phyloP scores from a whole-genome alignment of 2,329 filamentous ascomycete species.

The Penicillium griseofulvum region DNA sequence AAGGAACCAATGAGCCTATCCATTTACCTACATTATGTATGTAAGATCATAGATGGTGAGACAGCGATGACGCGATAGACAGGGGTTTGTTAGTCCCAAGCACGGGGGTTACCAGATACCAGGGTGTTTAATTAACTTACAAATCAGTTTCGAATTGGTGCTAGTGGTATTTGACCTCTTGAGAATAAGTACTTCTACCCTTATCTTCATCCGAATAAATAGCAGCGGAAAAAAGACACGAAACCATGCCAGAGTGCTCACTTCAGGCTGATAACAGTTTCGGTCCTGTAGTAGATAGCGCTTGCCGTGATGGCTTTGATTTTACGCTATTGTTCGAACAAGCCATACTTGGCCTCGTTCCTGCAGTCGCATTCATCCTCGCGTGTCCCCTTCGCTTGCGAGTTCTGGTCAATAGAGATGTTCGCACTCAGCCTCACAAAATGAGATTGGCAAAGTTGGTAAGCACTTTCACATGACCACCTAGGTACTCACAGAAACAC shows the following conservation, averaged over 20 bases:
- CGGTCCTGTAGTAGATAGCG: background rate
- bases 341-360: background rate
- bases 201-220: no score
- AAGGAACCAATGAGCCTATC: no score
- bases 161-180: no score
- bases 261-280: background rate
- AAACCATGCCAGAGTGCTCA: background rate
- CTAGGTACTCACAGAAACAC: background rate
- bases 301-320: background rate
- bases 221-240: background rate
- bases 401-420: background rate
- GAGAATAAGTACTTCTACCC: no score
- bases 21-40: no score
- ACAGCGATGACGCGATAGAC: no score
- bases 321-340: background rate
- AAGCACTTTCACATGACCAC: background rate
- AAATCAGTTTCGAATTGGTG: no score
- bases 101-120: no score
- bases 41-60: no score
- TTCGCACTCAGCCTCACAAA: background rate
- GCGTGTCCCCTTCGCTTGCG: background rate
- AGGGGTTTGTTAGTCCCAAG: no score
- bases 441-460: background rate
- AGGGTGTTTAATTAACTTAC: no score
- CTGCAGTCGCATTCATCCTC: background rate